A percentile compares a stretch with the other conserved stretches of the same genome.
phyloP scores from a whole-genome alignment of 345 rosid genomes.

The Bruguiera gymnorhiza region DNA sequence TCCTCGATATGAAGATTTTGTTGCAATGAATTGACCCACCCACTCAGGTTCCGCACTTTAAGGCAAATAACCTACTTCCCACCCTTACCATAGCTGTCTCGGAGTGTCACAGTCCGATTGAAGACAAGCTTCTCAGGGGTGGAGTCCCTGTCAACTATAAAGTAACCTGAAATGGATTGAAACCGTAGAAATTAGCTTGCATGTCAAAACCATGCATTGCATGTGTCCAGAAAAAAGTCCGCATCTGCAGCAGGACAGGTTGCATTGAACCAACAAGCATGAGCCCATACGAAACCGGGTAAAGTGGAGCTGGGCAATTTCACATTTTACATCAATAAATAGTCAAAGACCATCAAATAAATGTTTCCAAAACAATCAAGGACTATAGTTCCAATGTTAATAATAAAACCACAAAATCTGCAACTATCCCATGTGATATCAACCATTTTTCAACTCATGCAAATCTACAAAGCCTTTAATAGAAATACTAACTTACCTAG shows the following conservation, averaged over 20 bases:
- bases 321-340: not conserved
- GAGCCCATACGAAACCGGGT: not conserved
- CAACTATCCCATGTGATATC: not conserved
- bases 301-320: not conserved
- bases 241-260: too few relatives aligned
- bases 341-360: not conserved
- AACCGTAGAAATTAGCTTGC: not conserved
- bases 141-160: slow-evolving; percentile 69
- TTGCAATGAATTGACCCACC: not conserved
- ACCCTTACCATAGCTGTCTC: slow-evolving; percentile 31
- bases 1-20: not conserved
- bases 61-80: slow-evolving; percentile 18
- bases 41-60: too few relatives aligned
- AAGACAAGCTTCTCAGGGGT: slow-evolving; percentile 69
- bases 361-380: too few relatives aligned
- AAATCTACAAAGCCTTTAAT: not conserved
- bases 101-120: slow-evolving; percentile 73
- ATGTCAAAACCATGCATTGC: not conserved
- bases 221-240: not conserved
- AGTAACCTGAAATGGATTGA: slow-evolving; percentile 58
- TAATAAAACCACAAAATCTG: too few relatives aligned
- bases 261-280: not conserved
- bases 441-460: not conserved
- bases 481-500: slow-evolving; percentile 52
- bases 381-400: too few relatives aligned